Evolutionary conservation across 352 stramenopile species (phyloP), one percentile per base, ranked within the genome.

Genomic region (Globisporangium spinosum): DNA sequence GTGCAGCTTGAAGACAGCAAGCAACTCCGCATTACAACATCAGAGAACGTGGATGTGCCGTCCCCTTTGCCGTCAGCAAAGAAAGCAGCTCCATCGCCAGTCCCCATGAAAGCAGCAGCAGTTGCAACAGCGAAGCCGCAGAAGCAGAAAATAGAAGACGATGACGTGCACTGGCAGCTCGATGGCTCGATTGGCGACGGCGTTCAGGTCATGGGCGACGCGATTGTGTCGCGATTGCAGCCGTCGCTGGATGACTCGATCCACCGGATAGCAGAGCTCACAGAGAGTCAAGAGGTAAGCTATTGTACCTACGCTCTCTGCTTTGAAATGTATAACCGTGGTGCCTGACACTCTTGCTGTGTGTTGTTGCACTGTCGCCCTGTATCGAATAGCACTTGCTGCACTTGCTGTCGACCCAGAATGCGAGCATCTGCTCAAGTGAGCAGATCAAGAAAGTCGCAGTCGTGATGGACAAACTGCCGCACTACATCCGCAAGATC

Each of bases 211-310:
- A 91, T 91, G 81, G 77, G 77, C 45, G 63, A 80, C 23, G 76
- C 80, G 17, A 76, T 93, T 47, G 69, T 91, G 38, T 62, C 76
- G 12, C 80, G 73, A 15, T 58, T 93, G 6, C 74, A 82, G 62
- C 85, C 85, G 6, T 87, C 82, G 40, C 65, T 93, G 20, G 83
- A 93, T 47, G 74, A 73, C 17, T 84, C 85, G 38, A 89, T 93
- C 64, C 73, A 80, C 20, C 82, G 85, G 66, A 91, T 93, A 81
- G 70, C 76, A 29, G 85, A 93, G 72, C 76, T 93, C 40, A 81
- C 73, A 0, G 74, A 81, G 38, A 79, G 59, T 51, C 77, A 83
- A 62, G 51, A 83, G 74, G 77, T 83, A 57, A 27, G 49, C 15
- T 15, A 59, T 69, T 75, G 59, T 32, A 32, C 29, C 29, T 61